Evolutionary conservation across 2,329 filamentous ascomycete genomes (phyloP).

Genomic region (Sclerotinia spermophila): DNA sequence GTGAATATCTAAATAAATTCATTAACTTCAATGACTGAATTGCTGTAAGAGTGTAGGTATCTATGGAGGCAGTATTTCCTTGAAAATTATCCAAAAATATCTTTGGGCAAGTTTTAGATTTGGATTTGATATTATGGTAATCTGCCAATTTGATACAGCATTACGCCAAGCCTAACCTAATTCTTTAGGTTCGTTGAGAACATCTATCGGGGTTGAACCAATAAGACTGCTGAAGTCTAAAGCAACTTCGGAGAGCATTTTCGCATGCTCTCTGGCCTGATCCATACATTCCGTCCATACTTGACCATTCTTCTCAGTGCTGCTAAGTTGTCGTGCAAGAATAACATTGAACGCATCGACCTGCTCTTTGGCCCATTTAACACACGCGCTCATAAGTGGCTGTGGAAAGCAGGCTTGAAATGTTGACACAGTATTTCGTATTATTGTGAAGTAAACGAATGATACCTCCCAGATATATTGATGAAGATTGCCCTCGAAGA

Average conservation of each 20-base stretch:
- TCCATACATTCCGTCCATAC: conserved; percentile 82
- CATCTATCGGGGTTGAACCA: conserved; percentile 48
- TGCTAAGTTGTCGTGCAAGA: conserved; percentile 79
- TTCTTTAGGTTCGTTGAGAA: conserved; percentile 37
- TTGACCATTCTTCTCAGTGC: conserved; percentile 70
- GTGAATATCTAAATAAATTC: not conserved
- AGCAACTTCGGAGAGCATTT: conserved; percentile 77
- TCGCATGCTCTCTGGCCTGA: conserved; percentile 74
- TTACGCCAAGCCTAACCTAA: conserved; percentile 38
- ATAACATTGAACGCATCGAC: conserved; percentile 87
- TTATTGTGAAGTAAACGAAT: conserved; percentile 91
- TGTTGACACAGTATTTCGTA: conserved; percentile 86
- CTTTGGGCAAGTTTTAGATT: not conserved
- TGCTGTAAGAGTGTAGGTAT: not conserved
- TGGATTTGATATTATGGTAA: not conserved
- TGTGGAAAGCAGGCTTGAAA: conserved; percentile 86
- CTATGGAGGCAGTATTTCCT: not conserved
- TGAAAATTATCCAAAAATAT: not conserved
- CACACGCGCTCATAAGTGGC: conserved; percentile 85
- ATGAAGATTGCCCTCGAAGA: conserved; percentile 90
- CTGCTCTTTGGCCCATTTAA: conserved; percentile 97
- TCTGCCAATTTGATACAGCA: not conserved
- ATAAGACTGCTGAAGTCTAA: conserved; percentile 85
- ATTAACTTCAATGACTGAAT: not conserved
- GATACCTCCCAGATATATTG: conserved; percentile 94